Evolutionary conservation across 805 yeast species (phyloP).

Genomic region (Yarrowia bubula): DNA sequence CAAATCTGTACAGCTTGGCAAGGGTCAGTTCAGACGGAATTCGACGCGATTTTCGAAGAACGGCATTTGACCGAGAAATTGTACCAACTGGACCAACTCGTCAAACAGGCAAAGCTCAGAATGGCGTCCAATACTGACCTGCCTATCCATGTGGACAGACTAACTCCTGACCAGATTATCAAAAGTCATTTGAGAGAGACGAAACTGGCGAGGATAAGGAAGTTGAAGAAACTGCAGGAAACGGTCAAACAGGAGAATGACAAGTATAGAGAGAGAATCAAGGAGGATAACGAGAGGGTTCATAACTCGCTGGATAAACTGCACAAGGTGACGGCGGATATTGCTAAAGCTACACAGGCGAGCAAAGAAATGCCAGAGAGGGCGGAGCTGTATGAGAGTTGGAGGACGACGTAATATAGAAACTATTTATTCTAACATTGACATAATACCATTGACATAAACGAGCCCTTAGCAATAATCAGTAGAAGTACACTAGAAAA

Average conservation of each 20-base stretch:
- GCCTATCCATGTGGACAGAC: slow-evolving; percentile 30
- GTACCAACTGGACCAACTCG: slow-evolving; percentile 43
- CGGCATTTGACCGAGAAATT: slow-evolving; percentile 42
- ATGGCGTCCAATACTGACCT: slow-evolving; percentile 29
- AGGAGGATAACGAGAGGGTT: neutral
- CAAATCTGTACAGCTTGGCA: slow-evolving; percentile 56
- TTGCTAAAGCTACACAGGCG: neutral
- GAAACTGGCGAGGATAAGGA: slow-evolving; percentile 32
- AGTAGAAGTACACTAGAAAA: too few relatives aligned
- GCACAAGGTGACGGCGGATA: slow-evolving; percentile 9
- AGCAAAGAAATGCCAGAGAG: slow-evolving; percentile 4
- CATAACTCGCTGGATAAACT: neutral
- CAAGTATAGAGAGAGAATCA: neutral
- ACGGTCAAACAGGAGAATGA: slow-evolving; percentile 8
- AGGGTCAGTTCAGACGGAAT: slow-evolving; percentile 48
- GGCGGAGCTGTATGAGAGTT: neutral
- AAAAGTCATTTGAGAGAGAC: slow-evolving; percentile 35
- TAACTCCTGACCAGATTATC: slow-evolving; percentile 38
- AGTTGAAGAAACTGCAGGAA: slow-evolving; percentile 25
- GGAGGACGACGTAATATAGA: neutral
- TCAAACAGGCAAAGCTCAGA: slow-evolving; percentile 40
- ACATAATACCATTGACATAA: too few relatives aligned
- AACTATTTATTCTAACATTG: neutral
- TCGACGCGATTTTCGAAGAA: slow-evolving; percentile 53
- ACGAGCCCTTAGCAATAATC: too few relatives aligned